Conservation (phyloP, 2,329 filamentous ascomycete species). For the Hypoxylon sp. region DNA sequence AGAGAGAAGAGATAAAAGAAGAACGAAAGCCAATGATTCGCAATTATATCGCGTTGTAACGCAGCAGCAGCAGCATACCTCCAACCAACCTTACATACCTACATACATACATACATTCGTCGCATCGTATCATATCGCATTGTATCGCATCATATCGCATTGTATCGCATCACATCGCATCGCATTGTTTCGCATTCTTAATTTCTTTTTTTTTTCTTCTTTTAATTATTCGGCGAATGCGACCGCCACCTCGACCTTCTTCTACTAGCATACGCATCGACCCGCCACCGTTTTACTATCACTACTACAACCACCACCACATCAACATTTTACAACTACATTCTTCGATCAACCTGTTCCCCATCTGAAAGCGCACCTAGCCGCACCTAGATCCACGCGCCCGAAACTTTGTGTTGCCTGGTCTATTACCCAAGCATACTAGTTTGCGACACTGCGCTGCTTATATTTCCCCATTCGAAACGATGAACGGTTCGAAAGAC, state of each 20-base stretch:
- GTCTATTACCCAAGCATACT: slow-evolving; percentile 8
- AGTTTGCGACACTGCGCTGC: slow-evolving; percentile 22
- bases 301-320: neutral
- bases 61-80: too few species aligned
- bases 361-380: slow-evolving; percentile 15
- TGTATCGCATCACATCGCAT: slow-evolving; percentile 11
- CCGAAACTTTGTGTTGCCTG: slow-evolving; percentile 9
- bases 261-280: neutral
- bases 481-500: slow-evolving; percentile 44
- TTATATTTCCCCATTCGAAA: slow-evolving; percentile 14
- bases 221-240: slow-evolving; percentile 7
- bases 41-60: too few species aligned
- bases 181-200: slow-evolving; percentile 19
- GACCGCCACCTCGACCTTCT: slow-evolving; percentile 14
- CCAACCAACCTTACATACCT: too few species aligned
- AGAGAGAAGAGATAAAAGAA: neutral
- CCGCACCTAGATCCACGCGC: slow-evolving; percentile 8
- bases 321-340: slow-evolving; percentile 9
- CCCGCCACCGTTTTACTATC: slow-evolving; percentile 2
- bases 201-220: slow-evolving; percentile 1
- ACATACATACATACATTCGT: too few species aligned
- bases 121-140: slow-evolving; percentile 18
- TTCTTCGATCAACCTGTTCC: slow-evolving; percentile 6
- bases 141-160: slow-evolving; percentile 16
- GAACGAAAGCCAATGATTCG: neutral